These are phyloP conservation scores for Maudiozyma barnettii DNA, from an alignment of 805 yeast species.

Conservation along the genomic window DNA sequence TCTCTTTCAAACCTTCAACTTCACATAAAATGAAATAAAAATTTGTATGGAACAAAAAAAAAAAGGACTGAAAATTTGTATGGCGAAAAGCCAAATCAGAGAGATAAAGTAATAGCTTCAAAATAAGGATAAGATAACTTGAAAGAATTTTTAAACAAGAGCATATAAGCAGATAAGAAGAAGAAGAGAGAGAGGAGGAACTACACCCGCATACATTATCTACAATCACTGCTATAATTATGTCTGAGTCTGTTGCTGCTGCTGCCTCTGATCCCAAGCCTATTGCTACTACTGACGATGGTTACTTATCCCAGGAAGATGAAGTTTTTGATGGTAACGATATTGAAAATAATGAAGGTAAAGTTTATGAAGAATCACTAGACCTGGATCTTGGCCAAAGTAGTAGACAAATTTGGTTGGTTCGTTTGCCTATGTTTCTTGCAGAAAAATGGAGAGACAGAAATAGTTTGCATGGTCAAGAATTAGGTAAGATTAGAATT, in stretches of 20 bases:
- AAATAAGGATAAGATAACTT: too few relatives aligned
- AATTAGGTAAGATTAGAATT: conserved; percentile 72
- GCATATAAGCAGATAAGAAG: not conserved
- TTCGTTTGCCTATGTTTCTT: conserved; percentile 78
- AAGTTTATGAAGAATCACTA: conserved; percentile 51
- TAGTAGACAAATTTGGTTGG: conserved; percentile 80
- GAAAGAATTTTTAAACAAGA: too few relatives aligned
- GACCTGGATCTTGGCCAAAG: conserved; percentile 62
- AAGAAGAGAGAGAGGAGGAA: not conserved
- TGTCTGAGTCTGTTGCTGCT: conserved; percentile 3
- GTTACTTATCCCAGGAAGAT: conserved; percentile 34
- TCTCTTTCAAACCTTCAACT: too few relatives aligned
- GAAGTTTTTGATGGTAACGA: conserved; percentile 39
- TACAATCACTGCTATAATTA: not conserved
- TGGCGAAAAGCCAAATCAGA: too few relatives aligned
- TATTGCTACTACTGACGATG: conserved; percentile 24
- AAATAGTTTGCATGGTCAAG: conserved; percentile 56
- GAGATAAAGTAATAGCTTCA: too few relatives aligned
- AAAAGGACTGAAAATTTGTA: too few relatives aligned
- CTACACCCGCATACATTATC: not conserved
- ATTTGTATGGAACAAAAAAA: too few relatives aligned
- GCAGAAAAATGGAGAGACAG: conserved; percentile 72
- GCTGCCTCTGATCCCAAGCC: conserved; percentile 12
- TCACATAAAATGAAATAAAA: too few relatives aligned
- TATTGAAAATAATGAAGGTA: conserved; percentile 31